Base-by-base conservation (phyloP, 371 early-diverging fungal genomes). In the Apophysomyces ossiformis region DNA sequence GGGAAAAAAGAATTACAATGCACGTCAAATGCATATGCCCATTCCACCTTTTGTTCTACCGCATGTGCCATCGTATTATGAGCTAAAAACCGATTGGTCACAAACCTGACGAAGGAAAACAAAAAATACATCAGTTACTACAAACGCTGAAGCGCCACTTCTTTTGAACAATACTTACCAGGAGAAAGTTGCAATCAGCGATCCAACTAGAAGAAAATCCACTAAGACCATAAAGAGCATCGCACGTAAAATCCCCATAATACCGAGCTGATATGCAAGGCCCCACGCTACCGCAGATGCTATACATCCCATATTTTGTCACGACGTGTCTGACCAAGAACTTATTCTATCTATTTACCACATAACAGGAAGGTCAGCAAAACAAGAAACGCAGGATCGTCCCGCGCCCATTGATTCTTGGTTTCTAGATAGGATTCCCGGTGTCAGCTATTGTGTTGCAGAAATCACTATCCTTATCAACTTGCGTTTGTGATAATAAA, bases 341-440 rank as follows among this genome's bases (percentile, higher is more conserved):
- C 13, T 45, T 45, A 18, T 45, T 45, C n/a, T 18, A 12, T 37
- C 38, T 37, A 70, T 85, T 71, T 85, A 91, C 92, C 65, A 16
- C 85, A 78, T 38, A 93, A 71, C 18, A 85, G 76, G 26, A 85
- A 69, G 12, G 87, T 81, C 11, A 91, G 68, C 32, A 94, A 67
- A 16, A 94, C 88, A 46, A 95, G 72, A 70, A 95, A 96, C 13
- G 96, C 96, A 8, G 96, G 96, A 79, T 96, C 96, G 69, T 96
- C 96, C 66, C 96, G 72, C 36, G 96, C 93, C 96, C 96, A 96
- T 65, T 93, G 95, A 76, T 96, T 96, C 72, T 96, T 96, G 36
- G 96, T 96, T 79, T 96, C 95, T 94, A 69, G 12, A 21, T 56
- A 8, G 32, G 2, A 26, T 26, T 26, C 32, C 32, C 6, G n/a